Conservation (phyloP, 2,329 filamentous ascomycete genomes). For the Stemphylium vesicarium region DNA sequence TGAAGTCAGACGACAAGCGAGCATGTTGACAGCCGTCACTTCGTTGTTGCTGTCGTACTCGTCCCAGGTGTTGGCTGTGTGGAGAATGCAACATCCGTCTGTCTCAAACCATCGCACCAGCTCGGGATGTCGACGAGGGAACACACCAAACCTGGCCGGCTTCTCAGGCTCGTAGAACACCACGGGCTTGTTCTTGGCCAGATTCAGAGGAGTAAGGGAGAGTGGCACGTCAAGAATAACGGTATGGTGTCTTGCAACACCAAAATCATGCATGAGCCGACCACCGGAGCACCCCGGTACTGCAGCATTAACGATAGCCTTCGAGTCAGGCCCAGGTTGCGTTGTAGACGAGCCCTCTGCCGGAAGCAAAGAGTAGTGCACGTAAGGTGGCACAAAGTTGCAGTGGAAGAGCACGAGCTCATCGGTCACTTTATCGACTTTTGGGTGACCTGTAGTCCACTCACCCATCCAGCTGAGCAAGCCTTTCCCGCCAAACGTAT, state of each 20-base stretch:
- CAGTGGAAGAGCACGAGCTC: constrained; percentile 73
- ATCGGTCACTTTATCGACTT: constrained; percentile 68
- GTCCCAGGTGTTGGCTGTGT: constrained; percentile 76
- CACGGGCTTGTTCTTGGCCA: constrained; percentile 62
- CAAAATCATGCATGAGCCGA: constrained; percentile 81
- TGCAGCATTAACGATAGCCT: constrained; percentile 57
- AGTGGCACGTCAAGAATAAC: constrained; percentile 74
- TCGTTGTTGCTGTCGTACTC: constrained; percentile 45
- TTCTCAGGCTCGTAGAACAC: constrained; percentile 65
- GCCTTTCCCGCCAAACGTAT: constrained; percentile 61
- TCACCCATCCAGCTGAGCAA: constrained; percentile 68
- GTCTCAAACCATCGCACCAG: constrained; percentile 72
- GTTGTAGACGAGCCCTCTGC: constrained; percentile 19
- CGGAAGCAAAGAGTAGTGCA: constrained; percentile 69
- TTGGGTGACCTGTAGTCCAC: constrained; percentile 74
- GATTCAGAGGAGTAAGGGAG: constrained; percentile 68
- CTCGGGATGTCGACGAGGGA: constrained; percentile 66
- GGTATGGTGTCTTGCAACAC: constrained; percentile 67
- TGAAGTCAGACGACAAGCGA: constrained; percentile 71
- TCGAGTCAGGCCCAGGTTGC: neutral
- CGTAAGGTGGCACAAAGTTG: constrained; percentile 68
- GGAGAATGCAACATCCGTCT: constrained; percentile 71
- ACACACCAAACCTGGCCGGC: constrained; percentile 69
- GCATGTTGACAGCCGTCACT: constrained; percentile 62
- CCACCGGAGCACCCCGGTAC: constrained; percentile 67